Conservation (phyloP, 805 yeast genomes). For the Zygosaccharomyces lentus region DNA sequence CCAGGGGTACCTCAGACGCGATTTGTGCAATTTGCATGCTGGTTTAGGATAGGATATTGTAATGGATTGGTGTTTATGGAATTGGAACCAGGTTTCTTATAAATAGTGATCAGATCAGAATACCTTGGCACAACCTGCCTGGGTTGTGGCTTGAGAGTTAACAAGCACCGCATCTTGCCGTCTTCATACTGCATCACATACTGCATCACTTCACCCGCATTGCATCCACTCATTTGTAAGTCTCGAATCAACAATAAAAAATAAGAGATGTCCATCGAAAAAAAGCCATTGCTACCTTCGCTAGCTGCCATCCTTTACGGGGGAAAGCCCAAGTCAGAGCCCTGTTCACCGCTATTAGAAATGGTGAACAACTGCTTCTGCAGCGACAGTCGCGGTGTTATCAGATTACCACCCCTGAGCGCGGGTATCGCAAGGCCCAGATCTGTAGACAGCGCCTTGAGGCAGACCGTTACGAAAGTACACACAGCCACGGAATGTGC, state of each 20-base stretch:
- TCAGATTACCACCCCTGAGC: slow-evolving; percentile 30
- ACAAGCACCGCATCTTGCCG: background rate
- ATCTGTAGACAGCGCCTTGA: slow-evolving; percentile 27
- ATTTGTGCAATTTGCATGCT: slow-evolving; percentile 15
- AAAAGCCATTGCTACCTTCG: slow-evolving; percentile 20
- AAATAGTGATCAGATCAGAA: slow-evolving; percentile 1
- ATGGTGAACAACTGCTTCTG: slow-evolving; percentile 19
- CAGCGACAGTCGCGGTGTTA: slow-evolving; percentile 26
- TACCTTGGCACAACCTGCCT: background rate
- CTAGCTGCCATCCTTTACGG: slow-evolving; percentile 19
- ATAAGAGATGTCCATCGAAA: slow-evolving; percentile 7
- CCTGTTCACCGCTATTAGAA: slow-evolving; percentile 23
- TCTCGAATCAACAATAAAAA: background rate
- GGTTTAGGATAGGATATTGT: slow-evolving; percentile 15
- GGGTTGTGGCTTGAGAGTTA: background rate
- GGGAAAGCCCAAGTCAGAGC: slow-evolving; percentile 14
- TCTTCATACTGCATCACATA: background rate
- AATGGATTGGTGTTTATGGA: background rate
- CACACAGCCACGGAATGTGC: background rate
- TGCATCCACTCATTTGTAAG: background rate
- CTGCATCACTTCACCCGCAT: background rate
- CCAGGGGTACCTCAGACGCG: slow-evolving; percentile 12
- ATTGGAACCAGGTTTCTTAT: background rate
- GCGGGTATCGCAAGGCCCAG: slow-evolving; percentile 19
- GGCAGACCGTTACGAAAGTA: slow-evolving; percentile 19